Percentiles rank a stretch among this genome's conserved stretches.
phyloP scores from a whole-genome alignment of 805 yeast species.

The Nematodospora valgi region DNA sequence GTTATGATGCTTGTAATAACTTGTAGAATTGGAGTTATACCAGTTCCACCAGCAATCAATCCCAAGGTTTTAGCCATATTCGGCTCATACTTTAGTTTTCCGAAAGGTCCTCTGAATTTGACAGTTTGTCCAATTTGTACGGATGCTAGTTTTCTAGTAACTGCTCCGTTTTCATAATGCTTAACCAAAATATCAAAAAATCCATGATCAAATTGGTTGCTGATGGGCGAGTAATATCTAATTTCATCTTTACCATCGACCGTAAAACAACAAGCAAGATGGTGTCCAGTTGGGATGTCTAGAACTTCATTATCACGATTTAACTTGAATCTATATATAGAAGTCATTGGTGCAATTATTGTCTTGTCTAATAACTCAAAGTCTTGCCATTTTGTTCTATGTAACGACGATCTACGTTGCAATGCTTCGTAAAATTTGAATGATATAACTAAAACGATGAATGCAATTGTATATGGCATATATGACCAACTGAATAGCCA shows the following conservation, averaged over 20 bases:
- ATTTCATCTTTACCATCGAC: slow-evolving; percentile 51
- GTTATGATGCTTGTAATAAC: slow-evolving; percentile 69
- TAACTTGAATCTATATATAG: slow-evolving; percentile 71
- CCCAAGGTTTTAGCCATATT: slow-evolving; percentile 64
- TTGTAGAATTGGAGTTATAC: slow-evolving; percentile 87
- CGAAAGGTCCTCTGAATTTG: slow-evolving; percentile 76
- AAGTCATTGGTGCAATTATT: slow-evolving; percentile 64
- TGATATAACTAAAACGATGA: slow-evolving; percentile 32
- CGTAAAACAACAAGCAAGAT: slow-evolving; percentile 56
- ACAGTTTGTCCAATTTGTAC: slow-evolving; percentile 64
- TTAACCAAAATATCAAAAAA: slow-evolving; percentile 75
- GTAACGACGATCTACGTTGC: slow-evolving; percentile 45
- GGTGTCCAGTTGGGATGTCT: slow-evolving; percentile 72
- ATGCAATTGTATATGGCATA: slow-evolving; percentile 42
- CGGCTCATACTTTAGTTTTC: slow-evolving; percentile 56
- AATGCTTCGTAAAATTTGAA: slow-evolving; percentile 36
- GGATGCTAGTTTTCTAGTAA: slow-evolving; percentile 63
- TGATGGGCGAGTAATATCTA: slow-evolving; percentile 75
- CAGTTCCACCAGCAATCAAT: slow-evolving; percentile 82
- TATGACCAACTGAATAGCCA: slow-evolving; percentile 48
- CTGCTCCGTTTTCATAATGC: slow-evolving; percentile 68
- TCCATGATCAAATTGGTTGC: slow-evolving; percentile 66
- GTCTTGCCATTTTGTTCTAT: slow-evolving; percentile 53
- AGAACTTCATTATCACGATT: slow-evolving; percentile 57
- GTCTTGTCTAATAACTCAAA: slow-evolving; percentile 75